Conservation (phyloP, 2,329 filamentous ascomycete genomes). For the Aspergillus piperis region DNA sequence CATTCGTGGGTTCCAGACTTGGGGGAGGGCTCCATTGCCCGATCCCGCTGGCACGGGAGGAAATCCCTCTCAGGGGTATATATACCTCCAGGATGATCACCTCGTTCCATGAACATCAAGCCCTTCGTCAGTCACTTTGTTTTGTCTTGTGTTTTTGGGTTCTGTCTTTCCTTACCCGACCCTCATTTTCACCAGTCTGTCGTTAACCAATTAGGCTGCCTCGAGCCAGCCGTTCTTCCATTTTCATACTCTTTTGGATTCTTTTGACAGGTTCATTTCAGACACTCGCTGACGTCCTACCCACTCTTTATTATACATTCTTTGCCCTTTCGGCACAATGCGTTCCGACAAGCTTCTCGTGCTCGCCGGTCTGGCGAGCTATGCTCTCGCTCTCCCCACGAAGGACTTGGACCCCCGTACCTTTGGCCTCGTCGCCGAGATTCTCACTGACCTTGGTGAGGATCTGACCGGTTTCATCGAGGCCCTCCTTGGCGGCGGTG, state of each 20-base stretch:
- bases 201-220: conserved; percentile 32
- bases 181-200: conserved; percentile 35
- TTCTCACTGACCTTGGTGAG: conserved; percentile 21
- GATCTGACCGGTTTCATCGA: conserved; percentile 27
- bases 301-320: conserved; percentile 21
- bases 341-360: conserved; percentile 30
- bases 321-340: conserved; percentile 23
- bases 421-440: conserved; percentile 22
- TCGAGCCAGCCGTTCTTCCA: conserved; percentile 22
- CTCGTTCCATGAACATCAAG: conserved; percentile 21
- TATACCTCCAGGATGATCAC: conserved; percentile 33
- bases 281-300: conserved; percentile 16
- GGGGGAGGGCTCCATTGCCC: conserved; percentile 18
- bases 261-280: conserved; percentile 13
- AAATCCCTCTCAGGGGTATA: conserved; percentile 35
- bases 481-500: conserved; percentile 26
- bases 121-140: conserved; percentile 27
- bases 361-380: conserved; percentile 37
- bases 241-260: conserved; percentile 14
- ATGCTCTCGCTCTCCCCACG: conserved; percentile 34
- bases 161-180: conserved; percentile 20
- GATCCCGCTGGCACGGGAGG: conserved; percentile 12
- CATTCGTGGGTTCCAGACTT: conserved; percentile 19
- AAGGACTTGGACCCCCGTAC: conserved; percentile 33
- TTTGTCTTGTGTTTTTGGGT: conserved; percentile 20